A percentile compares a stretch with the other conserved stretches of the same genome.
phyloP scores from a whole-genome alignment of 108 stramenopile genomes.

The Fragilariopsis cylindrus region DNA sequence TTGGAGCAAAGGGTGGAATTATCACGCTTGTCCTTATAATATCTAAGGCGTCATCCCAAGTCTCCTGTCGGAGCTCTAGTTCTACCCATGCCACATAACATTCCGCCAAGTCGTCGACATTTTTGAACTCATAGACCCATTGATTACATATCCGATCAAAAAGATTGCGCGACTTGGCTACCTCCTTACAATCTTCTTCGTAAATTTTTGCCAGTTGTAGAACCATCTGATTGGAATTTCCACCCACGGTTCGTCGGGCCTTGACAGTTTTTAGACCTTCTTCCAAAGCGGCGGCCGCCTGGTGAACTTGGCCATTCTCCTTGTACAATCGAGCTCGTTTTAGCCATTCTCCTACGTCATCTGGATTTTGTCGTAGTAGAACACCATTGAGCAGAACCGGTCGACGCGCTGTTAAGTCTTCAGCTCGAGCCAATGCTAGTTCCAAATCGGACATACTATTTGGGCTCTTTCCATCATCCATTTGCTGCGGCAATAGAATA shows the following conservation, averaged over 20 bases:
- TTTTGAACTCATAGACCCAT: conserved; percentile 61
- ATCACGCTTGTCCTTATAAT: conserved; percentile 66
- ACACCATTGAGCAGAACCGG: conserved; percentile 94
- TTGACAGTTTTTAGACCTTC: conserved; percentile 75
- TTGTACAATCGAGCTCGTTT: conserved; percentile 86
- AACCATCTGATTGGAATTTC: conserved; percentile 80
- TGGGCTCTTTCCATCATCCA: conserved; percentile 23
- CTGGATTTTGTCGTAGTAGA: conserved; percentile 95
- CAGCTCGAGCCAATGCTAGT: conserved; percentile 91
- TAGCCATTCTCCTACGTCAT: conserved; percentile 96
- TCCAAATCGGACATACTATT: conserved; percentile 77
- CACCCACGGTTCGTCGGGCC: conserved; percentile 69
- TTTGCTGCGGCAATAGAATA: conserved; percentile 50
- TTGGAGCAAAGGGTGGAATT: conserved; percentile 35
- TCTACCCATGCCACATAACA: conserved; percentile 94
- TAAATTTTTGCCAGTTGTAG: conserved; percentile 78
- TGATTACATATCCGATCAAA: conserved; percentile 74
- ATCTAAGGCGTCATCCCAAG: conserved; percentile 87
- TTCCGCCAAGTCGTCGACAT: conserved; percentile 92
- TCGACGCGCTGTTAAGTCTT: conserved; percentile 90
- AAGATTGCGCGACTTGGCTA: conserved; percentile 83
- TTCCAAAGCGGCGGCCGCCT: conserved; percentile 70
- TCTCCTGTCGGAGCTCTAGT: conserved; percentile 89
- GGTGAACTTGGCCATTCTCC: conserved; percentile 35
- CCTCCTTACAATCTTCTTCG: conserved; percentile 66